These are phyloP conservation scores for Perkinsela sp. DNA, from an alignment of 208 protist genomes.

Conservation along the genomic window DNA sequence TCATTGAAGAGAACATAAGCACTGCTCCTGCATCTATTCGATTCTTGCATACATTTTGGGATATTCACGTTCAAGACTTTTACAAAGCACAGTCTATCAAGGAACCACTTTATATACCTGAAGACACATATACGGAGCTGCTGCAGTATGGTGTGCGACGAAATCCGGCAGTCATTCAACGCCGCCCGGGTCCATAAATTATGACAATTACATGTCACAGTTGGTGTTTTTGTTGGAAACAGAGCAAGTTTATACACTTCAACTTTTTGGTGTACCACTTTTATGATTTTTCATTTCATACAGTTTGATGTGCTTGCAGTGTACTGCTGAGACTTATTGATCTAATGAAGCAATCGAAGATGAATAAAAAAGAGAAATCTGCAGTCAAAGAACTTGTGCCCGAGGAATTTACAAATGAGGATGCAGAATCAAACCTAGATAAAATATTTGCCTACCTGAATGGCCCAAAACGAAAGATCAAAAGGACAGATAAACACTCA, in stretches of 20 bases:
- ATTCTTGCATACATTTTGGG: slow-evolving; percentile 63
- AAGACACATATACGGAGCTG: slow-evolving; percentile 34
- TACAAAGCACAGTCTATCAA: slow-evolving; percentile 29
- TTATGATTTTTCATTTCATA: background rate
- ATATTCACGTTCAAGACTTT: slow-evolving; percentile 68
- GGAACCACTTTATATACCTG: slow-evolving; percentile 32
- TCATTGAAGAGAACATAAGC: background rate
- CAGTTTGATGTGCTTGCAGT: too few relatives aligned
- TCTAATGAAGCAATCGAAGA: too few relatives aligned
- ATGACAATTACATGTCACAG: background rate
- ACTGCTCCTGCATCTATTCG: slow-evolving; percentile 2
- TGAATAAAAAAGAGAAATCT: too few relatives aligned
- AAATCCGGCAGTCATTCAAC: background rate
- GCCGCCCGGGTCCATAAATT: background rate
- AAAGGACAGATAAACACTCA: too few relatives aligned
- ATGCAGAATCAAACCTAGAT: too few relatives aligned
- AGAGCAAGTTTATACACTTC: background rate
- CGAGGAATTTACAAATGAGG: too few relatives aligned
- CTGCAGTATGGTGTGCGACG: slow-evolving; percentile 27
- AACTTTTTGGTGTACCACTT: background rate
- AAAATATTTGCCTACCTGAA: too few relatives aligned
- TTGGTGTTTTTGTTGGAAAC: background rate
- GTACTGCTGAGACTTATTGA: too few relatives aligned
- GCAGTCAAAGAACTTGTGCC: too few relatives aligned
- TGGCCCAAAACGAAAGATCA: too few relatives aligned